phyloP scores from a whole-genome alignment of 2,329 filamentous ascomycete species.

The Alternaria longipes region DNA sequence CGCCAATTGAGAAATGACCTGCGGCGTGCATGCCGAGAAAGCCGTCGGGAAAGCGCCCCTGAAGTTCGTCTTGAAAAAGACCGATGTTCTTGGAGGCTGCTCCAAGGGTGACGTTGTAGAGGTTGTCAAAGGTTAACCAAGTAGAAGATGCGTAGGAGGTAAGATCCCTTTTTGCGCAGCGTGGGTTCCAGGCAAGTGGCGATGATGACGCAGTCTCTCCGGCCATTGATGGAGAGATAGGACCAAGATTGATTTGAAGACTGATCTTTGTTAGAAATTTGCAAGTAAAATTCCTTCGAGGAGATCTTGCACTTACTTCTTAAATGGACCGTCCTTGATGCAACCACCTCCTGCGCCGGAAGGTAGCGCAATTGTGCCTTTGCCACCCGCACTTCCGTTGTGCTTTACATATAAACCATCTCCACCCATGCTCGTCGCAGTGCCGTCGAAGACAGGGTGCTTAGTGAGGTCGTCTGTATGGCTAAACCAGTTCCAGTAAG shows the following conservation, averaged over 20 bases:
- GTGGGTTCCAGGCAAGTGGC: slow-evolving; percentile 34
- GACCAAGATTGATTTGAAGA: slow-evolving; percentile 37
- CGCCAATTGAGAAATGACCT: slow-evolving; percentile 45
- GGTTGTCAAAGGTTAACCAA: slow-evolving; percentile 42
- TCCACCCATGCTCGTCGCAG: slow-evolving; percentile 48
- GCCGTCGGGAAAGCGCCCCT: slow-evolving; percentile 25
- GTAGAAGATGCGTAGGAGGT: slow-evolving; percentile 34
- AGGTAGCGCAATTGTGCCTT: slow-evolving; percentile 21
- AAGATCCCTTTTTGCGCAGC: slow-evolving; percentile 49
- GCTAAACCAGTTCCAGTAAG: slow-evolving; percentile 61
- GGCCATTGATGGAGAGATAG: slow-evolving; percentile 22
- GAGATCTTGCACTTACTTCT: slow-evolving; percentile 29
- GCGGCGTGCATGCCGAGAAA: slow-evolving; percentile 53
- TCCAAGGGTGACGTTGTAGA: slow-evolving; percentile 60
- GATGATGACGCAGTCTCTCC: slow-evolving; percentile 24
- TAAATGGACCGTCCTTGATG: slow-evolving; percentile 34
- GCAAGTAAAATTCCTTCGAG: not conserved
- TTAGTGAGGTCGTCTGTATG: slow-evolving; percentile 39
- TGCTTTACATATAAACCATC: slow-evolving; percentile 24
- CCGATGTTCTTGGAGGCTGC: slow-evolving; percentile 55
- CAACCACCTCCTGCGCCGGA: slow-evolving; percentile 36
- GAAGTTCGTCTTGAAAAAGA: slow-evolving; percentile 46
- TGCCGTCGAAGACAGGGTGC: slow-evolving; percentile 39
- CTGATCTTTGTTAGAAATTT: not conserved
- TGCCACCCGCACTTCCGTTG: slow-evolving; percentile 25